phyloP scores from a whole-genome alignment of 2,329 filamentous ascomycete species.

The Cytospora schulzeri region DNA sequence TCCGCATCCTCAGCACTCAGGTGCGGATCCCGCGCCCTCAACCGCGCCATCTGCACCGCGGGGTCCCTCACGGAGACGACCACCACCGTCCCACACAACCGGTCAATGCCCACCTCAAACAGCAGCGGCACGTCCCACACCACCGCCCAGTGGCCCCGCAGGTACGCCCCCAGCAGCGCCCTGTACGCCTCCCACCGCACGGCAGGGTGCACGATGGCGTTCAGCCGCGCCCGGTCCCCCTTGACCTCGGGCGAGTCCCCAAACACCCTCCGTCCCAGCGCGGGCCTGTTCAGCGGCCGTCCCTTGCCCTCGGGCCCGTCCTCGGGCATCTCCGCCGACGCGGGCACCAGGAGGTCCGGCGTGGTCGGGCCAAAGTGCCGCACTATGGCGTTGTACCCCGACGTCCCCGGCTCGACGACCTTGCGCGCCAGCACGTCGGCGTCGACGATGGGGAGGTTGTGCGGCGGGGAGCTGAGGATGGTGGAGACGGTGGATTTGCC shows the following conservation, averaged over 20 bases:
- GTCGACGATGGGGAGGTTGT: conserved; percentile 89
- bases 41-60: conserved; percentile 76
- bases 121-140: conserved; percentile 90
- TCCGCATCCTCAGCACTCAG: conserved; percentile 82
- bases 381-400: conserved; percentile 81
- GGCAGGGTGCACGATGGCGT: conserved; percentile 89
- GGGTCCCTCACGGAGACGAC: conserved; percentile 86
- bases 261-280: conserved; percentile 84
- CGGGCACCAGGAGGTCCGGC: conserved; percentile 77
- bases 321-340: conserved; percentile 53
- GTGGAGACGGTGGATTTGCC: conserved; percentile 95
- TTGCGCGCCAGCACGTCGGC: conserved; percentile 90
- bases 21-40: conserved; percentile 76
- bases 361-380: conserved; percentile 79
- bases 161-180: conserved; percentile 70
- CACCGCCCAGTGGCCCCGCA: conserved; percentile 81
- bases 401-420: conserved; percentile 90
- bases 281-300: conserved; percentile 80
- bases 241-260: conserved; percentile 71
- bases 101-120: conserved; percentile 86
- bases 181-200: conserved; percentile 82
- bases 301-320: conserved; percentile 62
- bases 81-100: conserved; percentile 80
- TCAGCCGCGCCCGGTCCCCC: conserved; percentile 75
- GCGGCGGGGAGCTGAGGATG: conserved; percentile 76